These are phyloP conservation scores for Aspergillus pseudoviridinutans DNA, from an alignment of 2,329 filamentous ascomycete species.

Conservation along the genomic window DNA sequence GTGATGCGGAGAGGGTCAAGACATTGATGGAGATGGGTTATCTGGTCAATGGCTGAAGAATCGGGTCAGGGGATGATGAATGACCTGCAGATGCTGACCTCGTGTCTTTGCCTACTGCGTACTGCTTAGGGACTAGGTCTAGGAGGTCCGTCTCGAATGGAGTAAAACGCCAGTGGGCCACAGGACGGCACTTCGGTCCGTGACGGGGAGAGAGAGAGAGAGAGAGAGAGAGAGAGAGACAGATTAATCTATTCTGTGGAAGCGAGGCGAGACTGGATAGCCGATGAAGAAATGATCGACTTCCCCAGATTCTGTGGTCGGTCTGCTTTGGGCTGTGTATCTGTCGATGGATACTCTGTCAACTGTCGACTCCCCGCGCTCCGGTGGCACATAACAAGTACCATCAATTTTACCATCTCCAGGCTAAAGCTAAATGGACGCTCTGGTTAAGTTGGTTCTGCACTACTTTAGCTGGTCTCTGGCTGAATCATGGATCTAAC, in stretches of 20 bases:
- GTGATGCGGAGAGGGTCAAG: too few species aligned
- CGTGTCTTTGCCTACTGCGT: too few species aligned
- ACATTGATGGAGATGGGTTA: too few species aligned
- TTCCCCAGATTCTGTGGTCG: not conserved
- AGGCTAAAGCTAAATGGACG: too few species aligned
- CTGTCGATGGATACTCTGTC: too few species aligned
- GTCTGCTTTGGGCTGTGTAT: too few species aligned
- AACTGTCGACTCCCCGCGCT: not conserved
- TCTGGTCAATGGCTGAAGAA: too few species aligned
- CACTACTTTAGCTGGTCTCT: too few species aligned
- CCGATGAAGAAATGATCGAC: not conserved
- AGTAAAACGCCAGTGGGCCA: not conserved
- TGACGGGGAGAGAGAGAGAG: not conserved
- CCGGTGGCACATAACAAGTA: not conserved
- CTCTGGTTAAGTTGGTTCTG: too few species aligned
- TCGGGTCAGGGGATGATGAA: not conserved
- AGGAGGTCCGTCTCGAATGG: not conserved
- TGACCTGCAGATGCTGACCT: not conserved
- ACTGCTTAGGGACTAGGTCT: not conserved
- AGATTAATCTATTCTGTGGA: not conserved
- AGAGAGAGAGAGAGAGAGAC: too few species aligned
- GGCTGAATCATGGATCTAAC: not conserved
- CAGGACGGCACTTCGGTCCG: not conserved
- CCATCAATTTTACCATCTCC: too few species aligned
- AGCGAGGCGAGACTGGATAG: not conserved